Conservation (phyloP, 257 asterid species). For the Verbena officinalis region DNA sequence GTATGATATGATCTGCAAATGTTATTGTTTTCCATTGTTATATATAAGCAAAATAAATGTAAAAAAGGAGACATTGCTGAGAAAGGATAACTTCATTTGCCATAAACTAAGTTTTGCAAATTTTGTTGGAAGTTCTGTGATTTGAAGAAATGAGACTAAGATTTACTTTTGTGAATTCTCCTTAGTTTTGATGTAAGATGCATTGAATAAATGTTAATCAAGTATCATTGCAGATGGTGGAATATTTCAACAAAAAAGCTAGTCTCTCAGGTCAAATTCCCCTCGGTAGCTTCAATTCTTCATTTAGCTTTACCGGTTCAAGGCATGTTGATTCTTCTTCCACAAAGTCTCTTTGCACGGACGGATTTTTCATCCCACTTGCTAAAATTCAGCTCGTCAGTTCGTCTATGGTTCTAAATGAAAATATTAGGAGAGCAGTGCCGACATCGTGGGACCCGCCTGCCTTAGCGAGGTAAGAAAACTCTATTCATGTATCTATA, state of each 20-base stretch:
- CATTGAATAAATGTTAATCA: not conserved
- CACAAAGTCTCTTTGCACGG: slow-evolving; percentile 79
- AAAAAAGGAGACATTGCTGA: no score
- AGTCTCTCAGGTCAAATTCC: slow-evolving; percentile 63
- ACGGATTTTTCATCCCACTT: slow-evolving; percentile 81
- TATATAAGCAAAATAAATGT: no score
- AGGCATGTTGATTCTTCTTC: slow-evolving; percentile 65
- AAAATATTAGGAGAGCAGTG: slow-evolving; percentile 64
- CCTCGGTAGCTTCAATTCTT: slow-evolving; percentile 77
- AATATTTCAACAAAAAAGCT: slow-evolving; percentile 78
- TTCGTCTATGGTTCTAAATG: slow-evolving; percentile 55
- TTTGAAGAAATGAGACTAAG: no score
- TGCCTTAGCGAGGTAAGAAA: slow-evolving; percentile 67
- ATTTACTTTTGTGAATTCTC: no score
- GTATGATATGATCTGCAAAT: not conserved
- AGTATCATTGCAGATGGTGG: slow-evolving; percentile 71
- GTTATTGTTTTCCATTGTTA: no score
- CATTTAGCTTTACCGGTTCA: slow-evolving; percentile 75
- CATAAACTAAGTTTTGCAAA: no score
- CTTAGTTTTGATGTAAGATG: no score
- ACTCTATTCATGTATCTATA: not conserved
- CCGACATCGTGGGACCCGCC: slow-evolving; percentile 90
- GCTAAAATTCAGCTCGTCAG: slow-evolving; percentile 63
- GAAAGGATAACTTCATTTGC: no score
- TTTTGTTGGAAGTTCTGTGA: no score